Conservation (phyloP, 1,284 basidiomycete genomes). For the Fomitopsis palustris region DNA sequence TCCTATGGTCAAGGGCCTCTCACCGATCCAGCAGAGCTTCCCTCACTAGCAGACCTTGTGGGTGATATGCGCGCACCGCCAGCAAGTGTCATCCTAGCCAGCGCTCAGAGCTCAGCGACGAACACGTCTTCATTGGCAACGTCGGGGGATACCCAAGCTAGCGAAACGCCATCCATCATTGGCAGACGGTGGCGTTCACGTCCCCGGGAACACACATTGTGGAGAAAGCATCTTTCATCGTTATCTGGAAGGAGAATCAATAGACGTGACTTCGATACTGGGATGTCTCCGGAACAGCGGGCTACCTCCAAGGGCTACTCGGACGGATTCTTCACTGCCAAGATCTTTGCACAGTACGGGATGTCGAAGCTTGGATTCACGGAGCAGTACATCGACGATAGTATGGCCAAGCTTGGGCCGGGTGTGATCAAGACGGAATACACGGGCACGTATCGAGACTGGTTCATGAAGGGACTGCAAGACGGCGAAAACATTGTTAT, state of each 20-base stretch:
- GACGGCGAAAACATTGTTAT: slow-evolving; percentile 36
- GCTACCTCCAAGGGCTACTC: slow-evolving; percentile 48
- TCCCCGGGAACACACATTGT: background rate
- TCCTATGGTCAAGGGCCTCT: slow-evolving; percentile 37
- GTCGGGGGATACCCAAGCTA: background rate
- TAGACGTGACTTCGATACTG: slow-evolving; percentile 7
- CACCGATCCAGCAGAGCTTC: slow-evolving; percentile 18
- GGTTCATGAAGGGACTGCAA: slow-evolving; percentile 43
- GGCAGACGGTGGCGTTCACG: background rate
- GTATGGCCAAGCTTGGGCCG: slow-evolving; percentile 35
- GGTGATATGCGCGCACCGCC: slow-evolving; percentile 10
- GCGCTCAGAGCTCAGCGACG: slow-evolving; percentile 1
- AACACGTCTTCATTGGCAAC: background rate
- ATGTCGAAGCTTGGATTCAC: slow-evolving; percentile 63
- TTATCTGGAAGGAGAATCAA: background rate
- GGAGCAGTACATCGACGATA: slow-evolving; percentile 60
- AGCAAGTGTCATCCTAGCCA: slow-evolving; percentile 1
- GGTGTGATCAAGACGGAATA: slow-evolving; percentile 35
- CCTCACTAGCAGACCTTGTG: slow-evolving; percentile 16
- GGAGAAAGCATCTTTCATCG: background rate
- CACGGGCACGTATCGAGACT: slow-evolving; percentile 41
- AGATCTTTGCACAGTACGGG: slow-evolving; percentile 52
- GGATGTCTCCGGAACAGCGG: slow-evolving; percentile 16
- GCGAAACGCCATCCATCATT: background rate
- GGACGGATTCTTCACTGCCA: slow-evolving; percentile 62